A percentile compares a stretch with the other conserved stretches of the same genome.
phyloP scores from a whole-genome alignment of 495 filamentous ascomycete species.

The Xylaria sp. region DNA sequence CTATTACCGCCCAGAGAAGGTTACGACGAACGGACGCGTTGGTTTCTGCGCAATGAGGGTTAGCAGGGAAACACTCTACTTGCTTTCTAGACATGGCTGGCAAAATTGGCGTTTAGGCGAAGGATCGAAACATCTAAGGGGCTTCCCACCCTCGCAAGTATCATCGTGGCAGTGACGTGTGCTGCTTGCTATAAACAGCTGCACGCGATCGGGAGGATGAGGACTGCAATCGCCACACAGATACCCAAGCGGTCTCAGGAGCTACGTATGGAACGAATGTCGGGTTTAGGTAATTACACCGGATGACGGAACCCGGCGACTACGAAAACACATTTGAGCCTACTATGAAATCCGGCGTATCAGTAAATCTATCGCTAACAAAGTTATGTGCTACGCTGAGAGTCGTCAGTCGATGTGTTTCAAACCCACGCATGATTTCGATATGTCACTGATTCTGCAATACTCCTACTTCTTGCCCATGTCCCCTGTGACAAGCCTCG shows the following conservation, averaged over 20 bases:
- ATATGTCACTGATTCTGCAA: background rate
- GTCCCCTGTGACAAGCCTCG: constrained; percentile 11
- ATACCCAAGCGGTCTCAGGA: constrained; percentile 12
- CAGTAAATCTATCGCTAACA: background rate
- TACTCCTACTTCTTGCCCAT: constrained; percentile 2
- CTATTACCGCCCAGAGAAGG: background rate
- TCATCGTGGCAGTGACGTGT: background rate
- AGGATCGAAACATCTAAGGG: constrained; percentile 20
- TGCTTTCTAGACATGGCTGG: constrained; percentile 7
- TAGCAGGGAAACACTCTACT: constrained; percentile 21
- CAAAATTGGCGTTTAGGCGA: constrained; percentile 28
- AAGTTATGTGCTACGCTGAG: background rate
- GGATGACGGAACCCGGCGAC: constrained; percentile 1
- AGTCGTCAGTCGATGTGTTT: constrained; percentile 3
- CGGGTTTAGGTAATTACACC: background rate
- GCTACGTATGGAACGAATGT: constrained; percentile 20
- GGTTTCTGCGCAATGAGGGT: constrained; percentile 7
- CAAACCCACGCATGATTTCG: constrained; percentile 5
- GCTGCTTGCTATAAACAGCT: background rate
- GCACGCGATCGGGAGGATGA: constrained; percentile 8
- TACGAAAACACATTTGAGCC: background rate
- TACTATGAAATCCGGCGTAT: constrained; percentile 11
- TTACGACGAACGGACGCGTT: constrained; percentile 7
- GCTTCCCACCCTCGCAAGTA: constrained; percentile 9
- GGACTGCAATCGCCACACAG: background rate